A percentile compares a stretch with the other conserved stretches of the same genome.
Conservation (phyloP, 1,284 basidiomycete species). For the Ganoderma sinense region DNA sequence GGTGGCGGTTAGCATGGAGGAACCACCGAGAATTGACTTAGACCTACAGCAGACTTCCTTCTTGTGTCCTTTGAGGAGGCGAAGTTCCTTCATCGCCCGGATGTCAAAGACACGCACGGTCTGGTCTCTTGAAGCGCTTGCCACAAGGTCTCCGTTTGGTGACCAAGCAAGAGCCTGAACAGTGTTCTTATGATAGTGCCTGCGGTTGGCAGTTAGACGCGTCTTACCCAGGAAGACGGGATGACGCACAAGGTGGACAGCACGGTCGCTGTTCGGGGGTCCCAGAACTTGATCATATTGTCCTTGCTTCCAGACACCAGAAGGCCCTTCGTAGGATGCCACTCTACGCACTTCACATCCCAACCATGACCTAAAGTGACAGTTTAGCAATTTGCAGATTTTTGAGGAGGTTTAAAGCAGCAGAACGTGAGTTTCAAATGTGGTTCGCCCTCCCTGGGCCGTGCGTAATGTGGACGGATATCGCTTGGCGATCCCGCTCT, state of each 20-base stretch:
- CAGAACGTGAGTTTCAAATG: too few relatives aligned
- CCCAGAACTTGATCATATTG: conserved; percentile 99
- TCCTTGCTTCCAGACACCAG: conserved; percentile 96
- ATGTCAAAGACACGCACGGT: conserved; percentile 98
- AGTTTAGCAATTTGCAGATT: not conserved
- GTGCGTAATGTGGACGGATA: too few relatives aligned
- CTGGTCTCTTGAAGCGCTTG: conserved; percentile 94
- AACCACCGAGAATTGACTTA: not conserved
- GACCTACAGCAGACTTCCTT: conserved; percentile 94
- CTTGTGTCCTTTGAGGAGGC: conserved; percentile 91
- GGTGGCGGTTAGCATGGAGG: conserved; percentile 2
- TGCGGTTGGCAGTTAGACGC: conserved; percentile 40
- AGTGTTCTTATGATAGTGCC: conserved; percentile 97
- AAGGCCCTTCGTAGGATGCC: conserved; percentile 97
- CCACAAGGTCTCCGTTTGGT: conserved; percentile 92
- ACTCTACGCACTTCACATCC: conserved; percentile 98
- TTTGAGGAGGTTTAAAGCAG: too few relatives aligned
- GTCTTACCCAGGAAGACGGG: too few relatives aligned
- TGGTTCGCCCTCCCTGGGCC: too few relatives aligned
- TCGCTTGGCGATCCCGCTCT: too few relatives aligned
- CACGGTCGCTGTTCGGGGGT: conserved; percentile 89
- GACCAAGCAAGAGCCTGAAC: conserved; percentile 94
- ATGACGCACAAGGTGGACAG: conserved; percentile 82
- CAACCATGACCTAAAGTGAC: conserved; percentile 87
- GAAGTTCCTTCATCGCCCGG: conserved; percentile 95